phyloP scores from a whole-genome alignment of 2,329 filamentous ascomycete genomes.

The Cadophora sp. region DNA sequence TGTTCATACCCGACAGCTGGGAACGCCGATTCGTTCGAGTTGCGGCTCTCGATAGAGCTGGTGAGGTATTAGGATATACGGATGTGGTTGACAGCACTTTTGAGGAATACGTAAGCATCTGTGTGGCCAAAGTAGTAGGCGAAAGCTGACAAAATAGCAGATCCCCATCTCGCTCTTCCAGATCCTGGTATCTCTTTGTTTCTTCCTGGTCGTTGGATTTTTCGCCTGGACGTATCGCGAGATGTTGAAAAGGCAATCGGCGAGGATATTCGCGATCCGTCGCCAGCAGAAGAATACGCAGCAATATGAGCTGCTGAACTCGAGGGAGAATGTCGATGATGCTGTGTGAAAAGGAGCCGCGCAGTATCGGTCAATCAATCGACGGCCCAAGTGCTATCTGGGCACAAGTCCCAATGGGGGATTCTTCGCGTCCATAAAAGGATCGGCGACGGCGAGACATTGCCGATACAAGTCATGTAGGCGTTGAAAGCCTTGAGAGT shows the following conservation, averaged over 20 bases:
- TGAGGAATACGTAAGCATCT: slow-evolving; percentile 8
- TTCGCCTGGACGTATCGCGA: slow-evolving; percentile 15
- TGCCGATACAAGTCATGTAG: background rate
- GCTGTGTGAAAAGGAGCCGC: slow-evolving; percentile 1
- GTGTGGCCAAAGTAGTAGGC: background rate
- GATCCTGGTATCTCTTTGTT: background rate
- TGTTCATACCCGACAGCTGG: slow-evolving; percentile 4
- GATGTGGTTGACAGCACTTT: slow-evolving; percentile 15
- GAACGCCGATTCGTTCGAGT: slow-evolving; percentile 15
- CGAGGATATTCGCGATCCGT: background rate
- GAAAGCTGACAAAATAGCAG: background rate
- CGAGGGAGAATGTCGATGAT: slow-evolving; percentile 1
- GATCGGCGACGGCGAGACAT: background rate
- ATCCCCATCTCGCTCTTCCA: background rate
- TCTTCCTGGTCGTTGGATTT: background rate
- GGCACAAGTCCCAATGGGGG: background rate
- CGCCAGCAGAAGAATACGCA: slow-evolving; percentile 6
- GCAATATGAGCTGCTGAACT: slow-evolving; percentile 15
- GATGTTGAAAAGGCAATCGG: slow-evolving; percentile 1
- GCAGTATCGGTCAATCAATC: background rate
- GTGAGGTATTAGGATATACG: slow-evolving; percentile 8
- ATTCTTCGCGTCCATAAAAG: background rate
- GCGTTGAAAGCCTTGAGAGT: background rate
- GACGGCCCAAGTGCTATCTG: background rate
- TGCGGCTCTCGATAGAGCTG: slow-evolving; percentile 14